A percentile compares a stretch with the other conserved stretches of the same genome.
Evolutionary conservation across 169 alveolate genomes (phyloP).

Genomic region (Eimeria acervulina): DNA sequence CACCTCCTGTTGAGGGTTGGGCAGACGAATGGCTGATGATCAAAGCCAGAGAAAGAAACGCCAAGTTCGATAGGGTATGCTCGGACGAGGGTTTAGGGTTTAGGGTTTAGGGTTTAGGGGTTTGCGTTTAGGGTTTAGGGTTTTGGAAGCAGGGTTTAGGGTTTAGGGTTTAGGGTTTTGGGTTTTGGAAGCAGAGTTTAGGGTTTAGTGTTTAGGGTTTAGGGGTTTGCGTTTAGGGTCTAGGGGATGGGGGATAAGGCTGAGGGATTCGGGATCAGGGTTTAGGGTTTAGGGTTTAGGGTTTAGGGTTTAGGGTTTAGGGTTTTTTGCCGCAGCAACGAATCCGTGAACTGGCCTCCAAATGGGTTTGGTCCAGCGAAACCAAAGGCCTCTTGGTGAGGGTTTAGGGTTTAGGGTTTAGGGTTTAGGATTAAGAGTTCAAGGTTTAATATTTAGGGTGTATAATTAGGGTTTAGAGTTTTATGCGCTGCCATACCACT

Average conservation of each 20-base stretch:
- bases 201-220: no score
- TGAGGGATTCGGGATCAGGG: neutral
- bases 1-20: conserved; percentile 90
- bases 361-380: conserved; percentile 6
- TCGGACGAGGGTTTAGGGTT: neutral
- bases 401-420: neutral
- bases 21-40: conserved; percentile 90
- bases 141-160: no score
- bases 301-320: no score
- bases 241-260: neutral
- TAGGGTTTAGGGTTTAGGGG: neutral
- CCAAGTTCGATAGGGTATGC: conserved; percentile 77
- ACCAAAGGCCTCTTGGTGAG: conserved; percentile 20
- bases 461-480: neutral
- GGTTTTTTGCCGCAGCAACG: no score
- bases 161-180: no score
- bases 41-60: conserved; percentile 78
- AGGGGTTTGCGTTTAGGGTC: neutral
- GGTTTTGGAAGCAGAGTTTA: no score
- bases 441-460: neutral
- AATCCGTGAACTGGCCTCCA: conserved; percentile 5
- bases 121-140: neutral
- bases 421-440: neutral
- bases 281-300: neutral
- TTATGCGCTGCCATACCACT: no score